A percentile compares a stretch with the other conserved stretches of the same genome.
These are phyloP conservation scores for Lecanoromycetidae sp. DNA, from an alignment of 2,329 filamentous ascomycete species.

Conservation along the genomic window DNA sequence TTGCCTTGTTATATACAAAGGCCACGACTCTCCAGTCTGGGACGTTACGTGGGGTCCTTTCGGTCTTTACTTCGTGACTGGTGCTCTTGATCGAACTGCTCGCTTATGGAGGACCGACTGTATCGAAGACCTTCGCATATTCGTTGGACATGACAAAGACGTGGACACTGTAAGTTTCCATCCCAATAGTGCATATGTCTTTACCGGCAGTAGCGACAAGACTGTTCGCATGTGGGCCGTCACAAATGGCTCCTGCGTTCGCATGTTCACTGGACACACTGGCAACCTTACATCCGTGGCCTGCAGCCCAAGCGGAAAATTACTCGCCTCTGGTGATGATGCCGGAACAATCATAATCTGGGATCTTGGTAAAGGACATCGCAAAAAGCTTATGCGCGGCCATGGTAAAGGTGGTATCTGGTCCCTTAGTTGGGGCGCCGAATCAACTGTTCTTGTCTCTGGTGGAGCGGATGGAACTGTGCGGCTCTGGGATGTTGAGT, in stretches of 20 bases:
- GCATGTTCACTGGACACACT: slow-evolving; percentile 83
- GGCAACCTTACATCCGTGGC: slow-evolving; percentile 76
- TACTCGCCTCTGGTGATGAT: slow-evolving; percentile 81
- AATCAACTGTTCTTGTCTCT: slow-evolving; percentile 80
- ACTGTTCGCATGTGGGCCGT: slow-evolving; percentile 96
- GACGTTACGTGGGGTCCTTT: slow-evolving; percentile 82
- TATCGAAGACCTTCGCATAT: slow-evolving; percentile 73
- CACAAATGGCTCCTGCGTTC: slow-evolving; percentile 72
- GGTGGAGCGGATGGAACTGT: slow-evolving; percentile 88
- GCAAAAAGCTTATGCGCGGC: slow-evolving; percentile 84
- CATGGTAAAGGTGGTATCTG: slow-evolving; percentile 90
- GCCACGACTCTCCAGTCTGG: slow-evolving; percentile 81
- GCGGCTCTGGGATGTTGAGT: slow-evolving; percentile 80
- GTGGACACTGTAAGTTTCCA: slow-evolving; percentile 92
- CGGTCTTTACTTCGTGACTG: slow-evolving; percentile 87
- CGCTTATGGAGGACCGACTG: slow-evolving; percentile 89
- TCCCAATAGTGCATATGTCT: slow-evolving; percentile 84
- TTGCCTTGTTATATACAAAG: slow-evolving; percentile 89
- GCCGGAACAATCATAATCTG: slow-evolving; percentile 86
- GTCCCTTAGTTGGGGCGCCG: slow-evolving; percentile 84
- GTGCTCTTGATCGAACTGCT: slow-evolving; percentile 78
- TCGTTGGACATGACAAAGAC: slow-evolving; percentile 84
- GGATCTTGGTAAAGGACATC: slow-evolving; percentile 76
- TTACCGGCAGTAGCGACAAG: slow-evolving; percentile 86
- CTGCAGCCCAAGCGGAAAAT: slow-evolving; percentile 76